Base-by-base conservation (phyloP, 805 yeast species). In the Isabelozyma pseudorhagii region DNA sequence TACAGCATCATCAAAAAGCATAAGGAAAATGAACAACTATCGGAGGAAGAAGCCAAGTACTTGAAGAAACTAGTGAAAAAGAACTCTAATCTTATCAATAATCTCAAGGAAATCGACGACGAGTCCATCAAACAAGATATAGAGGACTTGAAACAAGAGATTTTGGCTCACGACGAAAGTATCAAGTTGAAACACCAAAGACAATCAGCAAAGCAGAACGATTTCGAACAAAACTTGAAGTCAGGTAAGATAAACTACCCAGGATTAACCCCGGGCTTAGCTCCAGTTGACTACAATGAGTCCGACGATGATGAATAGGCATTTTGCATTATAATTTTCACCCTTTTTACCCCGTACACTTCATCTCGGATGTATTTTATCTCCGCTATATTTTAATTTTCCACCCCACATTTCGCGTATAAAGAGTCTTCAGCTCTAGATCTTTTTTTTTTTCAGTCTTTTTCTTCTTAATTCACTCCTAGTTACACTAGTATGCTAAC, bases 191-290 rank as follows among this genome's bases (percentile, higher is more conserved):
- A 68, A 57, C 61, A 64, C 41, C 67, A 67, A 44, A 67, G 58
- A 28, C 27, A 5, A 6, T 49, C 61, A 56, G 46, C 61, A 54
- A 63, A 61, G 44, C 46, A 57, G 50, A 55, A 56, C 34, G 65
- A 63, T 8, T 67, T 68, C 51, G 66, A 72, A 45, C 64, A 68
- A 29, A 77, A 75, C 59, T 63, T 78, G 46, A 64, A 73, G 49
- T 67, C 69, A 46, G 82, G 82, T 17, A 57, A 62, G 38, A 66
- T 77, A 53, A 65, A 80, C 3, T 68, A 69, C 52, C 79, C 88
- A 40, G 93, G 94, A 27, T 73, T 88, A 48, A 88, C 96, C 0
- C 96, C 94, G 0, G 96, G 96, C 53, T 76, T 88, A 66, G 96
- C 94, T 1, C 94, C 94, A 31, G 91, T 88, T 21, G 92, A 83